Evolutionary conservation across 192 early-diverging fungal species (phyloP), one percentile per base, ranked within the genome.

Genomic region (Geranomyces michiganensis): DNA sequence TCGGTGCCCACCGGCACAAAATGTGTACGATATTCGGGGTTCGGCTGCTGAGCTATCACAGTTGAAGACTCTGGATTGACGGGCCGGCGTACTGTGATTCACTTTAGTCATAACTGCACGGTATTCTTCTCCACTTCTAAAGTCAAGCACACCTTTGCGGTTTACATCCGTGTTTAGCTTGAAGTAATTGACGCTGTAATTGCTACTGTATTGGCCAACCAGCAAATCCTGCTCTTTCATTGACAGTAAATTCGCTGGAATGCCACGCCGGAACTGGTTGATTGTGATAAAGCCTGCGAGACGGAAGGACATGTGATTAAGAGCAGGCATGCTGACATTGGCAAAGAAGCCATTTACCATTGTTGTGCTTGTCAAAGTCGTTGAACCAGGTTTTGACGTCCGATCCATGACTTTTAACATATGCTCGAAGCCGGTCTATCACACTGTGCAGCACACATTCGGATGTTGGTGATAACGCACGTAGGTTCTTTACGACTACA

Each of bases 381-480:
- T 75, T 75, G 74, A 86, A 87, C 86, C 86, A 87, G 2, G 82
- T 77, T 68, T 87, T 87, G 30, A 84, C 76, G 59, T 87, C 86
- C 8, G 70, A 70, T 8, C 86, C 86, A 63, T 87, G 86, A 62
- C 80, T 77, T 59, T 84, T 82, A 27, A 82, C 83, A 60, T 76
- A 87, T 17, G 79, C 47, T 8, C 73, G 71, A 0, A 87, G 66
- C 2, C 76, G 71, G 2, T 74, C 72, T 19, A 87, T 77, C 21
- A 86, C 59, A 0, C 77, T 72, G 22, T 80, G 76, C 4, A 84
- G 62, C 0, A 55, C 14, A 0, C 17, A 48, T 53, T 78, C 74
- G 13, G 78, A 78, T 1, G 62, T 53, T 5, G 85, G 84, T 12
- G 79, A 74, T 1, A 83, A 63, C 0, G 83, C 74, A 17, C 83